Conservation (phyloP, 768 basidiomycete species). For the Amanita muscaria region DNA sequence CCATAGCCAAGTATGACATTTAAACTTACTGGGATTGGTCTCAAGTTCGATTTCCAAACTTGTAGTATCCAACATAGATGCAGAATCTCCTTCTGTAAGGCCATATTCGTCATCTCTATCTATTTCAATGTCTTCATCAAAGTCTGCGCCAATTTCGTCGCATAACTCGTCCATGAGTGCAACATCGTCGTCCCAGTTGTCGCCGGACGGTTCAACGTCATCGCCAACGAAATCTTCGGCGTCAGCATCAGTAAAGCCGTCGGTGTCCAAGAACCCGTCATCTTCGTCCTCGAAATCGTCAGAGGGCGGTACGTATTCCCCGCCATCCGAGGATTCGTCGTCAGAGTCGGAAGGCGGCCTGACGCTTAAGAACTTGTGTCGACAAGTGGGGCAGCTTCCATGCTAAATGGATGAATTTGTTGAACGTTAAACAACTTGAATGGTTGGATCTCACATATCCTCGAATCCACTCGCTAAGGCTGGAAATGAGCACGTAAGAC, state of each 20-base stretch:
- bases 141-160: constrained; percentile 9
- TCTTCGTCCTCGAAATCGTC: constrained; percentile 45
- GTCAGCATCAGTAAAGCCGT: constrained; percentile 31
- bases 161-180: background rate
- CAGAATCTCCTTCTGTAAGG: constrained; percentile 34
- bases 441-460: constrained; percentile 33
- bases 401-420: constrained; percentile 33
- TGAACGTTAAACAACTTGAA: background rate
- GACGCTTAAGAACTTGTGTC: constrained; percentile 49
- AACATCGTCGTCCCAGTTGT: background rate
- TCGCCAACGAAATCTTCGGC: constrained; percentile 17
- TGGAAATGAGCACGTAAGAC: constrained; percentile 16
- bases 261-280: constrained; percentile 35
- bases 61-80: constrained; percentile 17
- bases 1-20: too few species aligned
- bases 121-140: constrained; percentile 17
- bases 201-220: background rate
- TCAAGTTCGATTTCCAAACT: constrained; percentile 1
- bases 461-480: constrained; percentile 60
- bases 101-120: constrained; percentile 28
- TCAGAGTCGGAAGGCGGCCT: constrained; percentile 43
- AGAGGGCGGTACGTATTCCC: constrained; percentile 56
- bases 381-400: constrained; percentile 64
- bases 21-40: background rate
- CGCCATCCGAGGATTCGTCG: constrained; percentile 58